A percentile compares a stretch with the other conserved stretches of the same genome.
These are phyloP conservation scores for Nannizziopsis barbatae DNA, from an alignment of 2,329 filamentous ascomycete species.

Conservation along the genomic window DNA sequence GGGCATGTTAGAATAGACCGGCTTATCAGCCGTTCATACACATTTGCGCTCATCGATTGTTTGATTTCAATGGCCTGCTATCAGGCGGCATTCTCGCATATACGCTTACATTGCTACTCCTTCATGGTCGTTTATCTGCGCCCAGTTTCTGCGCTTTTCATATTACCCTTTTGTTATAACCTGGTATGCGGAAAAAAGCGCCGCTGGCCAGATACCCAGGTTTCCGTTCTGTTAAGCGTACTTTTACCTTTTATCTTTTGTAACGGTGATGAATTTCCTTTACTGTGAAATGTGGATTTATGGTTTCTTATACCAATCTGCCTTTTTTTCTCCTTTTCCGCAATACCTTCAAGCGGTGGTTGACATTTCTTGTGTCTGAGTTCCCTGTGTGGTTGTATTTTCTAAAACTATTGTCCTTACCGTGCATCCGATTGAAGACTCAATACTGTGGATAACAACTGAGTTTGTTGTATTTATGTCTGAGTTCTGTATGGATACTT, in stretches of 20 bases:
- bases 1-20: conserved; percentile 26
- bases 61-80: no score
- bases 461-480: conserved; percentile 2
- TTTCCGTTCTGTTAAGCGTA: neutral
- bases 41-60: no score
- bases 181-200: conserved; percentile 2
- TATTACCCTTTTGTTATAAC: conserved; percentile 3
- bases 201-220: conserved; percentile 10
- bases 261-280: neutral
- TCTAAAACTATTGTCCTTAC: neutral
- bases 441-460: neutral
- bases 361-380: neutral
- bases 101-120: neutral
- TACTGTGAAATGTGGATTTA: neutral
- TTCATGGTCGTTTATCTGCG: neutral
- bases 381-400: neutral
- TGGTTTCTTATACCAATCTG: neutral
- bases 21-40: neutral
- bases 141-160: neutral
- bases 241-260: neutral
- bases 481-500: neutral
- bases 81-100: no score
- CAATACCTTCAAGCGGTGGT: neutral
- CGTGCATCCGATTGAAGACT: neutral
- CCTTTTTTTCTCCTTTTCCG: neutral